Conservation (phyloP, 805 yeast species). For the Kregervanrija fluxuum region DNA sequence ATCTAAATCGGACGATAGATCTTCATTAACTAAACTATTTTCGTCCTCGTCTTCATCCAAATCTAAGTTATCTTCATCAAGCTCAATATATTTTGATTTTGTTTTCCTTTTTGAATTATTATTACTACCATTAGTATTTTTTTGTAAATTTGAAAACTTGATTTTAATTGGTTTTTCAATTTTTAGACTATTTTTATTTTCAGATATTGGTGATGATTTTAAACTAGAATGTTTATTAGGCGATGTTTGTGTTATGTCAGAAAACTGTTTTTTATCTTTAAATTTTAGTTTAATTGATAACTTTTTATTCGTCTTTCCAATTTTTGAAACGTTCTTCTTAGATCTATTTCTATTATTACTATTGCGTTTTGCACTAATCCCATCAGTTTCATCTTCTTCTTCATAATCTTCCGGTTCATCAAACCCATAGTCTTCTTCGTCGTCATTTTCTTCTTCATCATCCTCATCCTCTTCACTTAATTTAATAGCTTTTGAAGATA, state of each 20-base stretch:
- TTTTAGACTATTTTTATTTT: too few species aligned
- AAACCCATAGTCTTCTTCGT: slow-evolving; percentile 15
- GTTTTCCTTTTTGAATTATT: too few species aligned
- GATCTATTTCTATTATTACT: neutral
- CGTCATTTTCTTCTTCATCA: slow-evolving; percentile 15
- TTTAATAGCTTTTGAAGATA: neutral
- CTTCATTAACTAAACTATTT: too few species aligned
- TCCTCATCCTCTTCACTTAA: slow-evolving; percentile 4
- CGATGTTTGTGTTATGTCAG: neutral
- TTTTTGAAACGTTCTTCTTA: slow-evolving; percentile 4
- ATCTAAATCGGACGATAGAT: slow-evolving; percentile 8
- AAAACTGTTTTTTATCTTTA: slow-evolving; percentile 13
- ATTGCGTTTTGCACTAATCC: neutral
- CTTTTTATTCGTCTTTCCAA: slow-evolving; percentile 10
- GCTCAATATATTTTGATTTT: neutral
- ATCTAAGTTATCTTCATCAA: slow-evolving; percentile 10
- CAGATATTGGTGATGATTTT: too few species aligned
- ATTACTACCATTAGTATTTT: too few species aligned
- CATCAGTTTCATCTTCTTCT: slow-evolving; percentile 6
- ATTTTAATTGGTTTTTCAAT: too few species aligned
- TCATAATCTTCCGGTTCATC: slow-evolving; percentile 18
- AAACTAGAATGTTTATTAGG: too few species aligned
- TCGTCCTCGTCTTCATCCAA: slow-evolving; percentile 18
- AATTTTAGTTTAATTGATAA: slow-evolving; percentile 12
- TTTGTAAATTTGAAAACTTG: too few species aligned